A percentile compares a stretch with the other conserved stretches of the same genome.
phyloP scores from a whole-genome alignment of 2,329 filamentous ascomycete genomes.

The Ophiostoma himal-ulmi region DNA sequence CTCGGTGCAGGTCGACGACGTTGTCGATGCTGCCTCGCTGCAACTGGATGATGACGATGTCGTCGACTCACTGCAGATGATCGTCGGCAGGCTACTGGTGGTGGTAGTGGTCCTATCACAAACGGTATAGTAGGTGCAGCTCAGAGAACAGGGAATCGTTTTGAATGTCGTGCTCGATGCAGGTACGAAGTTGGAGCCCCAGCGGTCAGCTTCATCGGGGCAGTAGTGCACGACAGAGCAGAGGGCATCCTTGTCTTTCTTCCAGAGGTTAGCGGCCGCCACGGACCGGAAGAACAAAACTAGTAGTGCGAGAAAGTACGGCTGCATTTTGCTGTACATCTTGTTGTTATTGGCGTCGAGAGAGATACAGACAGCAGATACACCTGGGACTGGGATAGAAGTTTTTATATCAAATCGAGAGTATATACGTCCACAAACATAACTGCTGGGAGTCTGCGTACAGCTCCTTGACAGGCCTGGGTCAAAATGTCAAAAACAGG shows the following conservation, averaged over 20 bases:
- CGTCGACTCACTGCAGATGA: not conserved
- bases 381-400: not conserved
- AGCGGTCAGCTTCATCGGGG: not conserved
- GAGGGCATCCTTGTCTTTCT: not conserved
- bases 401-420: not conserved
- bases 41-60: not conserved
- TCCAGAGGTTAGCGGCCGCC: not conserved
- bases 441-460: not conserved
- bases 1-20: not conserved
- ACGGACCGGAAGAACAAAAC: not conserved
- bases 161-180: not conserved
- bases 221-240: conserved; percentile 3
- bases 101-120: not conserved
- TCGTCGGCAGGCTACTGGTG: not conserved
- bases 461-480: too few species aligned
- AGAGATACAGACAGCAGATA: not conserved
- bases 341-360: too few species aligned
- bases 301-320: not conserved
- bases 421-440: not conserved
- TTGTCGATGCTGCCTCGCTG: not conserved
- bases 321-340: not conserved
- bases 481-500: not conserved
- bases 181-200: not conserved
- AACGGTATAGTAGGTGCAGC: conserved; percentile 1
- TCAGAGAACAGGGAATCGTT: not conserved